Conservation (phyloP, 208 protist genomes). For the Wallacemonas collosoma region DNA sequence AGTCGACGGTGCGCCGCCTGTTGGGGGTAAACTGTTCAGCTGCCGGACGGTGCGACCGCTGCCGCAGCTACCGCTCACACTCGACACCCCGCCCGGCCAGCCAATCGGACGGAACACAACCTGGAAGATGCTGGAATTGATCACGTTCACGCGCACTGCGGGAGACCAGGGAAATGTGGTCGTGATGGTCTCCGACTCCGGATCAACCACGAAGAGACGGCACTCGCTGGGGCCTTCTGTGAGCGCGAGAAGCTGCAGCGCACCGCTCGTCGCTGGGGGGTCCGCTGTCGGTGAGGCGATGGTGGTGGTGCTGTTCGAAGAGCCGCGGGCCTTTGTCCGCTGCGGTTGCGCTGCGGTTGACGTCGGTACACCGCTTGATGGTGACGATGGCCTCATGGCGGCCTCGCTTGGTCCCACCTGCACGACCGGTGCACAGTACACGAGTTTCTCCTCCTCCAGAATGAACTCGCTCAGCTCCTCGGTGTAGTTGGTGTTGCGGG, state of each 20-base stretch:
- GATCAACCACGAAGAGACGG: slow-evolving; percentile 64
- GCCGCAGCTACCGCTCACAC: slow-evolving; percentile 12
- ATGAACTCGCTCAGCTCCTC: slow-evolving; percentile 45
- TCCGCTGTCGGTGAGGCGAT: too few relatives aligned
- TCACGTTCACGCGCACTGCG: slow-evolving; percentile 38
- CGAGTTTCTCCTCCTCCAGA: slow-evolving; percentile 39
- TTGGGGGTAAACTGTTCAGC: slow-evolving; percentile 6
- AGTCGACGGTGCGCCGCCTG: not conserved
- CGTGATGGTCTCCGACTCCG: slow-evolving; percentile 13
- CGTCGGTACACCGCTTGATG: too few relatives aligned
- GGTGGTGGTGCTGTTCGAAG: too few relatives aligned
- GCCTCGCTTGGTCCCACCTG: not conserved
- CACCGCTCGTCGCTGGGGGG: not conserved
- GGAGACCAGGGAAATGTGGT: slow-evolving; percentile 37
- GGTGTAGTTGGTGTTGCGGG: slow-evolving; percentile 45
- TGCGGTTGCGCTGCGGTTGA: too few relatives aligned
- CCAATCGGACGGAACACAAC: slow-evolving; percentile 16
- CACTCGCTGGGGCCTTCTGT: slow-evolving; percentile 50
- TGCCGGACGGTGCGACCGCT: not conserved
- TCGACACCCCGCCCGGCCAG: not conserved
- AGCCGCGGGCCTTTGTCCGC: too few relatives aligned
- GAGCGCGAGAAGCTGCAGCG: slow-evolving; percentile 50
- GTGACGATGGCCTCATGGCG: not conserved
- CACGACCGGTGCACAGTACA: slow-evolving; percentile 57
- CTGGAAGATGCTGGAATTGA: slow-evolving; percentile 34